Evolutionary conservation across 2,329 filamentous ascomycete genomes (phyloP).

Genomic region (Claviceps africana): DNA sequence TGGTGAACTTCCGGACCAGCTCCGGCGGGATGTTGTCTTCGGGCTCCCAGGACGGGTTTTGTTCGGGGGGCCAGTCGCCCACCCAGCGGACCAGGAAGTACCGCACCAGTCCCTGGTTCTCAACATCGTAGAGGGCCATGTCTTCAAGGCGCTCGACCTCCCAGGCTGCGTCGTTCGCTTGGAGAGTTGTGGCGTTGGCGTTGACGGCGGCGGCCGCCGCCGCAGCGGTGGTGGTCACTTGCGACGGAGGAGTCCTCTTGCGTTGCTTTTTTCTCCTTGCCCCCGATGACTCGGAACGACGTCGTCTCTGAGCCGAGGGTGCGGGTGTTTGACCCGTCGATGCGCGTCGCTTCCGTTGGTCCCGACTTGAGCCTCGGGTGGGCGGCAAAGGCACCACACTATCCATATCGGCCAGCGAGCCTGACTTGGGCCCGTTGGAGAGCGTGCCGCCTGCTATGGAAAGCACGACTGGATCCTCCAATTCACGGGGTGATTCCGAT

Average conservation of each 20-base stretch:
- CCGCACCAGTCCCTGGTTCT: constrained; percentile 22
- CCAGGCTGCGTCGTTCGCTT: constrained; percentile 19
- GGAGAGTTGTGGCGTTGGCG: not conserved
- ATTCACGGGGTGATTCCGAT: not conserved
- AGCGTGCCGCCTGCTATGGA: constrained; percentile 1
- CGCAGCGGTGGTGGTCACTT: not conserved
- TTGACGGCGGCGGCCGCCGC: too few relatives aligned
- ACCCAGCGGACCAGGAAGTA: constrained; percentile 42
- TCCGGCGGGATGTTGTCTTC: constrained; percentile 31
- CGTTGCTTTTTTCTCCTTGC: constrained; percentile 1
- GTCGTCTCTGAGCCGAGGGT: not conserved
- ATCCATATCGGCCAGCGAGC: not conserved
- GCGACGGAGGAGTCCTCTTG: not conserved
- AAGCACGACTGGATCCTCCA: not conserved
- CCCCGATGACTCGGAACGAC: not conserved
- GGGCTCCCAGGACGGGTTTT: constrained; percentile 47
- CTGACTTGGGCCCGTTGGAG: not conserved
- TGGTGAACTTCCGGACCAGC: constrained; percentile 28
- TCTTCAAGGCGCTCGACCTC: constrained; percentile 31
- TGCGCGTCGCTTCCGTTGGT: not conserved
- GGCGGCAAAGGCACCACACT: not conserved
- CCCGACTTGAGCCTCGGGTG: not conserved
- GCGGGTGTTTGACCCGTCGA: not conserved
- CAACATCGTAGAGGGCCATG: constrained; percentile 23
- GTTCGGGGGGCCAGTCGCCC: constrained; percentile 39